Percentiles rank a stretch among this genome's conserved stretches.
phyloP scores from a whole-genome alignment of 2,329 filamentous ascomycete genomes.

The Xylaria sp. region DNA sequence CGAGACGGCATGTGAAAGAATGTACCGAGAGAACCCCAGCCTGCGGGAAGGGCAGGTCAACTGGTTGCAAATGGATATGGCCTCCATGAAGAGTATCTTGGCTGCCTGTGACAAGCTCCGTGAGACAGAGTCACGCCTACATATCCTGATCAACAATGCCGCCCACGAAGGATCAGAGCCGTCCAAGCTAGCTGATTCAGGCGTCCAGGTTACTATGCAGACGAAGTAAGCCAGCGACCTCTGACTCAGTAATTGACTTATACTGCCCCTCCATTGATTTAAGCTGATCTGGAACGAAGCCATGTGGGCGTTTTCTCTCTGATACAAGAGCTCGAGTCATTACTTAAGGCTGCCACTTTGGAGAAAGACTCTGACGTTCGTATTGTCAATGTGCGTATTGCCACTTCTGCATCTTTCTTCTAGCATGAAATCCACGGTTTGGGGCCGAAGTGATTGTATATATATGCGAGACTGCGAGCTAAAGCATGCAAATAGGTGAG shows the following conservation, averaged over 20 bases:
- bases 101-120: constrained; percentile 3
- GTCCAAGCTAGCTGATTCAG: constrained; percentile 12
- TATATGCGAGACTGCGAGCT: background rate
- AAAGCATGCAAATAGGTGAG: constrained; percentile 9
- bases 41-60: constrained; percentile 15
- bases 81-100: constrained; percentile 8
- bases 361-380: constrained; percentile 21
- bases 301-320: constrained; percentile 23
- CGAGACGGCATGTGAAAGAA: constrained; percentile 14
- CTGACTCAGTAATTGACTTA: background rate
- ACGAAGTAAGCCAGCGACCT: constrained; percentile 8
- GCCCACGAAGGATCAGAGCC: constrained; percentile 22
- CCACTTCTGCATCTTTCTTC: background rate
- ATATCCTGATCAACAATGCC: constrained; percentile 21
- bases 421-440: background rate
- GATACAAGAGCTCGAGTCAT: constrained; percentile 13
- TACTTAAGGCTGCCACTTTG: constrained; percentile 12
- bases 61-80: constrained; percentile 21
- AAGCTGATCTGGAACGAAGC: constrained; percentile 3
- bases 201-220: constrained; percentile 21
- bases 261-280: background rate
- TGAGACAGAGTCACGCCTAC: background rate
- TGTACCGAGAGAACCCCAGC: constrained; percentile 11
- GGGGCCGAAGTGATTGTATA: background rate
- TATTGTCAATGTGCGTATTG: constrained; percentile 18